Base-by-base conservation (phyloP, 352 stramenopile genomes). In the Globisporangium paddicum region DNA sequence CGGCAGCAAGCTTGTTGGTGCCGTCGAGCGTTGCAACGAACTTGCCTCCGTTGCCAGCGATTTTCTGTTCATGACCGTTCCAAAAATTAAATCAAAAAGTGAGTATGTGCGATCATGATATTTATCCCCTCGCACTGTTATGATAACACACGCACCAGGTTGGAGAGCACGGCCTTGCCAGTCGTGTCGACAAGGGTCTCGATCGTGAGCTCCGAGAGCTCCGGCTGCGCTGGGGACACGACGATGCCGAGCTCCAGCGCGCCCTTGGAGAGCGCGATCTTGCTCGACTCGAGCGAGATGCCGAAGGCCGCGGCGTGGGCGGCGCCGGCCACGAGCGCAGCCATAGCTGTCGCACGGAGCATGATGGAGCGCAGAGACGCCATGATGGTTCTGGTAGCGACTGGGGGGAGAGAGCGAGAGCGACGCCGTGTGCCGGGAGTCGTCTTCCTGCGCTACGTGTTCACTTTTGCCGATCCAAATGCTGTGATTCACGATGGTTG, bases 141-240 rank as follows among this genome's bases (percentile, higher is more conserved):
- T 1, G 13, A 73, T n/a, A n/a, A n/a, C n/a, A n/a, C n/a, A n/a
- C 79, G 64, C 51, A 90, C 80, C 69, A 89, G 54, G 52, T 75
- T 76, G 11, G 75, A 82, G 32, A 82, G 68, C n/a, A 89, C 60
- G 9, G 67, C 63, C 38, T 77, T 62, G 52, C 82, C 82, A 7
- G 70, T 74, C 21, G 78, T 87, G 68, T 92, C 79, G 26, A 92
- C 72, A 28, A 92, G 73, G 32, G 77, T 84, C 56, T 90, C 78
- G 49, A 92, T 64, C 38, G 71, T 78, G 51, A 92, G 47, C 25
- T 83, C 68, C 63, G 71, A 73, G 41, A 90, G 63, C n/a, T 72
- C 63, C 3, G 69, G 54, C 60, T 90, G 79, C 56, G 76, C 61
- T 16, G 82, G 82, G 41, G 77, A 73, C 48, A 88, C 67, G 26